These are phyloP conservation scores for Castanea sativa DNA, from an alignment of 306 rosid genomes.

Conservation along the genomic window DNA sequence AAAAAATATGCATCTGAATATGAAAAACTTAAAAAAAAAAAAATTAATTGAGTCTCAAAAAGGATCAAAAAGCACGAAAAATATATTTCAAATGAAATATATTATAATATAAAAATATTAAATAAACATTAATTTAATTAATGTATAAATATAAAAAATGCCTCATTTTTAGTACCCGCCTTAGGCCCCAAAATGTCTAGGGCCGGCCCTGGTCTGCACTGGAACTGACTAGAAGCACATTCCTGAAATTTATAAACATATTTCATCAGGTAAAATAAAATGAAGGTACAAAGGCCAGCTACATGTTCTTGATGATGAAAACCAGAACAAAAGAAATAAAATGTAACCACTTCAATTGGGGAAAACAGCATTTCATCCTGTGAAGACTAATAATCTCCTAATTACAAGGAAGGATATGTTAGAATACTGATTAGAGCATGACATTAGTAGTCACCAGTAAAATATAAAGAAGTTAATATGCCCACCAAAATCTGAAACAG, in stretches of 20 bases:
- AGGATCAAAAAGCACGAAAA: no score
- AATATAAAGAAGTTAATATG: slow-evolving; percentile 7
- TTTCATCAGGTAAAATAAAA: slow-evolving; percentile 6
- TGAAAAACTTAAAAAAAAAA: no score
- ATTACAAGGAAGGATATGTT: not conserved
- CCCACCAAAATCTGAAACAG: slow-evolving; percentile 17
- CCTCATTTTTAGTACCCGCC: no score
- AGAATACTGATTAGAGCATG: not conserved
- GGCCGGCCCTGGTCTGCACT: slow-evolving; percentile 61
- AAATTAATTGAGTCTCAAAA: no score
- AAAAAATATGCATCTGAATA: no score
- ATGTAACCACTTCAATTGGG: not conserved
- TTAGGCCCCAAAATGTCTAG: no score
- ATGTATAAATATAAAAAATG: no score
- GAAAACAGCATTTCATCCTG: not conserved
- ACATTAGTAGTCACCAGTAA: not conserved
- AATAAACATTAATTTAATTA: no score
- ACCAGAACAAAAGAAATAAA: not conserved
- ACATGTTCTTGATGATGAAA: slow-evolving; percentile 14
- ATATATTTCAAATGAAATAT: no score
- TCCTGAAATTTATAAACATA: slow-evolving; percentile 52
- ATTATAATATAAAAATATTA: no score
- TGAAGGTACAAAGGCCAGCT: slow-evolving; percentile 17
- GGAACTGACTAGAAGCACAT: slow-evolving; percentile 92
- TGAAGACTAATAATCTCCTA: not conserved